phyloP scores from a whole-genome alignment of 2,329 filamentous ascomycete species.

The Ambrosiella beaveri region DNA sequence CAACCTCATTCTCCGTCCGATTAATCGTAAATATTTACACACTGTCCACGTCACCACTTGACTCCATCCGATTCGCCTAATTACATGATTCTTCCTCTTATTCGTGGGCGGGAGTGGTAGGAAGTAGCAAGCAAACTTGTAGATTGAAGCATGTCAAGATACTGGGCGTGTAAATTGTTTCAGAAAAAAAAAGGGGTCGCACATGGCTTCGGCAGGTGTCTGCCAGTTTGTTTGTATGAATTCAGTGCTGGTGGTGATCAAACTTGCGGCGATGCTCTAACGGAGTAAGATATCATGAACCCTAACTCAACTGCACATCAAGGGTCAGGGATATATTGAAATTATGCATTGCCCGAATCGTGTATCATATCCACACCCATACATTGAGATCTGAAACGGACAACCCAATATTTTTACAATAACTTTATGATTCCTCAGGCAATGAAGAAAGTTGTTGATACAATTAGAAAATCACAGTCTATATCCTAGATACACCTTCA shows the following conservation, averaged over 20 bases:
- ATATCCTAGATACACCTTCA: neutral
- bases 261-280: neutral
- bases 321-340: neutral
- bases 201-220: neutral
- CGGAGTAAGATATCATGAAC: neutral
- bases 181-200: neutral
- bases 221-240: neutral
- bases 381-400: neutral
- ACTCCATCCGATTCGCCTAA: neutral
- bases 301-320: neutral
- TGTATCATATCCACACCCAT: neutral
- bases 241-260: neutral
- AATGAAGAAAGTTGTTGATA: neutral
- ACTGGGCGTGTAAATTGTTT: neutral
- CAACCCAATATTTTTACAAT: neutral
- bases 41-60: neutral
- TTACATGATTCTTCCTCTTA: neutral
- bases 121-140: neutral
- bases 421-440: neutral
- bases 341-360: neutral
- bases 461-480: neutral
- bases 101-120: neutral
- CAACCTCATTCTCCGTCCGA: too few species aligned
- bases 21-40: neutral
- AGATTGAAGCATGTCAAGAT: too few species aligned